Evolutionary conservation across 257 asterid genomes (phyloP), one percentile per base, ranked within the genome.

Genomic region (Pogostemon cablin): DNA sequence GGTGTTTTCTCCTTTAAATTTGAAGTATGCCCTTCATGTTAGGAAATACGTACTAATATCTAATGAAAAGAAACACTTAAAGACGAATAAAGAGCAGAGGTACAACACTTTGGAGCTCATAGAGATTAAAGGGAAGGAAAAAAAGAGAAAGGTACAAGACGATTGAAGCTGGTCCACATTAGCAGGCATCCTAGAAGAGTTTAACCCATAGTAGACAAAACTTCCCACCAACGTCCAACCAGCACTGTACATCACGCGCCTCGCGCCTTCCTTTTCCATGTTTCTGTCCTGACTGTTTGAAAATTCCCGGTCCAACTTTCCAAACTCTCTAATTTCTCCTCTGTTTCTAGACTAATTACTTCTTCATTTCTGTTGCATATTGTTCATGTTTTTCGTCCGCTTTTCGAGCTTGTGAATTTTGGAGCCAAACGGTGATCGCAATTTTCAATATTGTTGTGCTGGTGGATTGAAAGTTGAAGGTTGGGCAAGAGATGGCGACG

Each of bases 401-500:
- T 46, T 63, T 10, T 43, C 37, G 39, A 35, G 38, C 55, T 71
- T 67, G 48, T 5, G 5, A 35, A 62, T 59, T 40, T 62, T 41
- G 70, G 41, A 62, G 67, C 69, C 1, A 52, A 32, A 17, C 41
- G 37, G 62, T 57, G 52, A 59, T 75, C 65, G 60, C 25, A 12
- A 12, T 56, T 50, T 53, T 43, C 10, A 35, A 15, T 57, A 57
- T 15, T 55, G 65, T 61, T 41, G 10, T 62, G 38, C 44, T 35
- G 71, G 78, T 52, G 48, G 76, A 64, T 48, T 59, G 38, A 11
- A 57, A 52, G 49, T 55, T 57, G 69, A 52, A 64, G 54, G 41
- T 55, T 61, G 11, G 56, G 49, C 65, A 9, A 69, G 67, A 62
- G 74, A 85, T 86, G 95, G 87, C 95, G 72, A 82, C 93, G 2